Evolutionary conservation across 2,329 filamentous ascomycete species (phyloP).

Genomic region (Aspergillus sp.): DNA sequence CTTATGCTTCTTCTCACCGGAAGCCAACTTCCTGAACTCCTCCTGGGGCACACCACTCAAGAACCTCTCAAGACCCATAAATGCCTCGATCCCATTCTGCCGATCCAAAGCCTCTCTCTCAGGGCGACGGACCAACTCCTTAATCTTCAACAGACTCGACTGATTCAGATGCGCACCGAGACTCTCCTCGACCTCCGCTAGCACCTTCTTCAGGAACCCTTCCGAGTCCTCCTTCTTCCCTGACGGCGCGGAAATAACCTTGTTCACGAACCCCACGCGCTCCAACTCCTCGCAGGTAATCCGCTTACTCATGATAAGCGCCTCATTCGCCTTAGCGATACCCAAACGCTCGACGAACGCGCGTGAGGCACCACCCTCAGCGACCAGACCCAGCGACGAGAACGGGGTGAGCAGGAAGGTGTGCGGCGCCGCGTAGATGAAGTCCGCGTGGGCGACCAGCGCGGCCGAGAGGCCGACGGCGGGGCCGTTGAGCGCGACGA

Average conservation of each 20-base stretch:
- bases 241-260: conserved; percentile 56
- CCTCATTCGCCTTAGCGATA: conserved; percentile 77
- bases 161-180: conserved; percentile 72
- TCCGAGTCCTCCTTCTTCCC: conserved; percentile 53
- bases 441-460: conserved; percentile 74
- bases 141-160: conserved; percentile 73
- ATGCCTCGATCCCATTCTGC: conserved; percentile 76
- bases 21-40: conserved; percentile 78
- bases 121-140: conserved; percentile 68
- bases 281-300: conserved; percentile 67
- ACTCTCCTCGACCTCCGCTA: conserved; percentile 71
- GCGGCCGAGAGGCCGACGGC: conserved; percentile 83
- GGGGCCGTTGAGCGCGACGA: conserved; percentile 85
- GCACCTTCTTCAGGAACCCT: conserved; percentile 62
- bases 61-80: conserved; percentile 76
- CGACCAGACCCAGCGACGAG: conserved; percentile 76
- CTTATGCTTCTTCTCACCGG: conserved; percentile 90
- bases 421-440: conserved; percentile 76
- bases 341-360: conserved; percentile 76
- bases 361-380: conserved; percentile 73
- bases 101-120: conserved; percentile 64
- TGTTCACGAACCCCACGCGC: conserved; percentile 74
- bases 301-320: conserved; percentile 78
- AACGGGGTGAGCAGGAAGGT: conserved; percentile 88
- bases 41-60: conserved; percentile 71